Conservation (phyloP, 257 asterid genomes). For the Ocimum tenuiflorum region DNA sequence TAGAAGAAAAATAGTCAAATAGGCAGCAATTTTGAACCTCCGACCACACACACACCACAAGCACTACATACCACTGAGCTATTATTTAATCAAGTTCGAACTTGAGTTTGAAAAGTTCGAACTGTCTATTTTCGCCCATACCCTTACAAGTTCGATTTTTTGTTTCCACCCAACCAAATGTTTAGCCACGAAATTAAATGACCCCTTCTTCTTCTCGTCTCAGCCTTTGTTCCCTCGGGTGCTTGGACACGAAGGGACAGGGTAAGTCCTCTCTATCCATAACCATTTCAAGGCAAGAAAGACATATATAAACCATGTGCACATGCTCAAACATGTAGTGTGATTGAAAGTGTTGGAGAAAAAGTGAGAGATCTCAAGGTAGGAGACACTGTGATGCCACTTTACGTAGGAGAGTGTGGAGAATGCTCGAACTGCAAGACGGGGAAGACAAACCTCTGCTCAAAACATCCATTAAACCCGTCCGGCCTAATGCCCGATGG, state of each 20-base stretch:
- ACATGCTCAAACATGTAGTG: slow-evolving; percentile 20
- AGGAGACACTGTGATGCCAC: slow-evolving; percentile 64
- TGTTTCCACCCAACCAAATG: too few species aligned
- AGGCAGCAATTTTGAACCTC: too few species aligned
- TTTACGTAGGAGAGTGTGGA: slow-evolving; percentile 59
- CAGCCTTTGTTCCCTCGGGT: slow-evolving; percentile 76
- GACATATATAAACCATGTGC: neutral
- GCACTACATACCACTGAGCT: too few species aligned
- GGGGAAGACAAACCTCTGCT: slow-evolving; percentile 44
- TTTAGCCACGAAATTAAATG: too few species aligned
- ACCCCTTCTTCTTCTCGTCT: neutral
- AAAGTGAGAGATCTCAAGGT: slow-evolving; percentile 36
- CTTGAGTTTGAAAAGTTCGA: too few species aligned
- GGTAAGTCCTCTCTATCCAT: slow-evolving; percentile 37
- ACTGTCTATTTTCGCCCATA: too few species aligned
- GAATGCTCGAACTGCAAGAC: slow-evolving; percentile 57
- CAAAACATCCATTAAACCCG: slow-evolving; percentile 38
- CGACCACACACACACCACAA: too few species aligned
- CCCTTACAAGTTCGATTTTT: too few species aligned
- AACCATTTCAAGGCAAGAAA: neutral
- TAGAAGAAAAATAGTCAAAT: too few species aligned
- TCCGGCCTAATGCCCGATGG: slow-evolving; percentile 57
- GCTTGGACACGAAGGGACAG: slow-evolving; percentile 88
- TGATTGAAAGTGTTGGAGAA: slow-evolving; percentile 63
- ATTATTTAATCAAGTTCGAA: too few species aligned